A percentile compares a stretch with the other conserved stretches of the same genome.
These are phyloP conservation scores for Marasmius sp. DNA, from an alignment of 1,284 basidiomycete species.

Conservation along the genomic window DNA sequence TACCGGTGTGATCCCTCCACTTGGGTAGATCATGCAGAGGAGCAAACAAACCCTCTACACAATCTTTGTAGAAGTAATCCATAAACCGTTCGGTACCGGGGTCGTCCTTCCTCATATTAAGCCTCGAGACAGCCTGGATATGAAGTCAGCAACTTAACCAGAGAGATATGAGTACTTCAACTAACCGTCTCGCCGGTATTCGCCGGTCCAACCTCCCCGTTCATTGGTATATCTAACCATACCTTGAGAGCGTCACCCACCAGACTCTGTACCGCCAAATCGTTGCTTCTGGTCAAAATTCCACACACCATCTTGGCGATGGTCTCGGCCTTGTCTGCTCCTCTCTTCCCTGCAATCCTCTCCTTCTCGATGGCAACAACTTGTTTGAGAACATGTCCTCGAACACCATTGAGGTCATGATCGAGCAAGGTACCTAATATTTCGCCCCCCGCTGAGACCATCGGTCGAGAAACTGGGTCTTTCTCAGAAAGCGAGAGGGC, in stretches of 20 bases:
- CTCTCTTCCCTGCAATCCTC: constrained; percentile 50
- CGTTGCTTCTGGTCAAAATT: constrained; percentile 75
- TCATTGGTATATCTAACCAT: constrained; percentile 73
- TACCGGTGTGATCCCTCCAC: constrained; percentile 64
- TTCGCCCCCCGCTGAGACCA: constrained; percentile 86
- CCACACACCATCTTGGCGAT: constrained; percentile 76
- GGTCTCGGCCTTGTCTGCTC: constrained; percentile 68
- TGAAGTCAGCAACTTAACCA: background rate
- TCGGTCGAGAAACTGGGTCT: constrained; percentile 40
- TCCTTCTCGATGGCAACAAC: constrained; percentile 66
- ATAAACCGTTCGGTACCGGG: constrained; percentile 86
- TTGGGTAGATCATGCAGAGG: constrained; percentile 82
- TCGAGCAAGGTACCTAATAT: constrained; percentile 87
- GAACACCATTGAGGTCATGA: constrained; percentile 87
- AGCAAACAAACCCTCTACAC: constrained; percentile 72
- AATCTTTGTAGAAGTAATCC: constrained; percentile 89
- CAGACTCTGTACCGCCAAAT: constrained; percentile 89
- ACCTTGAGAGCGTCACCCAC: constrained; percentile 88
- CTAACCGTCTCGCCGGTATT: constrained; percentile 38
- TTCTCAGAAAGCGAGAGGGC: constrained; percentile 63
- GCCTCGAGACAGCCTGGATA: background rate
- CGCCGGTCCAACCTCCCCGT: constrained; percentile 21
- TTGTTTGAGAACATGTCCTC: constrained; percentile 83
- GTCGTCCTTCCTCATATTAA: constrained; percentile 64
- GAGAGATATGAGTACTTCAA: constrained; percentile 5